Evolutionary conservation across 805 yeast genomes (phyloP), one percentile per base, ranked within the genome.

Genomic region (Hanseniaspora singularis): DNA sequence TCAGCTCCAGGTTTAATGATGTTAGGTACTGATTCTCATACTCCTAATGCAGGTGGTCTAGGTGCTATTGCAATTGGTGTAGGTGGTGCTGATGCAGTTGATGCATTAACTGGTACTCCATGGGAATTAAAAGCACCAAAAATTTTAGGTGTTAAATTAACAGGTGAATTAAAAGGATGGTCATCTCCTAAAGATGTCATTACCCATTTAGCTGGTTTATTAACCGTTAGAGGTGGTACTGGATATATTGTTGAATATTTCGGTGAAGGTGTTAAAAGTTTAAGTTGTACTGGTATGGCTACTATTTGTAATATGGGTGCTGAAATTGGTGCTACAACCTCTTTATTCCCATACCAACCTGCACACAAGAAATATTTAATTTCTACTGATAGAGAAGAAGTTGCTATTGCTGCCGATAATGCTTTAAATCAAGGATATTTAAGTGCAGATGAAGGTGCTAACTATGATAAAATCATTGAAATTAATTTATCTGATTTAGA

Each of bases 251-350:
- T 92, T 44, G 98, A 92, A 70, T 92, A 92, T 70, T 89, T 85
- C 61, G 98, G 98, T 61, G 86, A 79, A 47, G 98, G 98, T 69
- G 94, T 87, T 38, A 71, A 79, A 52, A 70, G 81, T 46, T 75
- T 92, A 58, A 81, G 94, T 20, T 86, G 95, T 71, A 92, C 98
- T 30, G 98, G 98, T 70, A 92, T 92, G 98, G 98, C 95, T 52
- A 92, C 98, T 51, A 89, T 92, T 64, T 89, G 97, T 75, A 92
- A 92, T 68, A 92, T 92, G 98, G 98, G 98, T 64, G 98, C 98
- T 47, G 98, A 92, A 69, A 87, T 92, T 50, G 98, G 98, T 66
- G 98, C 98, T 37, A 92, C 98, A 32, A 92, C 98, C 37, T 89
- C 97, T 20, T 77, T 85, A 49, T 92, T 92, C 86, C 98, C 98